Evolutionary conservation across 306 rosid genomes (phyloP).

Genomic region (Cicer cuneatum): DNA sequence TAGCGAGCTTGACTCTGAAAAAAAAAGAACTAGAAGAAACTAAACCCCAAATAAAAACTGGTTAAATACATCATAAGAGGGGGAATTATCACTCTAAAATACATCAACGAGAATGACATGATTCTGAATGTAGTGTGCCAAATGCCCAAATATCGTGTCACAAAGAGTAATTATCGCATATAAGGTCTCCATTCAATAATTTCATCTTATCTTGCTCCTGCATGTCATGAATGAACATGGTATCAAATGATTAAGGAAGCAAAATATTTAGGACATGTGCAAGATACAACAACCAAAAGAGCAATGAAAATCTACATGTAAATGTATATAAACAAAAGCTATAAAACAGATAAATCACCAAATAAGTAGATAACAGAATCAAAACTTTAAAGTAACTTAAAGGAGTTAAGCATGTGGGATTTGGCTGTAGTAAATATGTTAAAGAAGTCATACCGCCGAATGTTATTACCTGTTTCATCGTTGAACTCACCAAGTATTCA

Average conservation of each 20-base stretch:
- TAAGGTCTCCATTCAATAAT: constrained; percentile 56
- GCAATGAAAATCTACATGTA: neutral
- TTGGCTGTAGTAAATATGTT: constrained; percentile 1
- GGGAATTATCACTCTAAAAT: constrained; percentile 39
- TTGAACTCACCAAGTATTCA: constrained; percentile 76
- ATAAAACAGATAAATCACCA: neutral
- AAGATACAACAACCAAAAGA: neutral
- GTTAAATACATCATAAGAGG: constrained; percentile 29
- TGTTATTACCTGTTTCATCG: constrained; percentile 76
- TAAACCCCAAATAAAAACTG: constrained; percentile 42
- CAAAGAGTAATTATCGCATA: constrained; percentile 56
- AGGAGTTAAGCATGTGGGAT: constrained; percentile 26
- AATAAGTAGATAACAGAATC: neutral
- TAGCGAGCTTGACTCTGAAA: constrained; percentile 35
- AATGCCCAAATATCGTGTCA: constrained; percentile 32
- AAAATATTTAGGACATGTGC: neutral
- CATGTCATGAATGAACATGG: constrained; percentile 47
- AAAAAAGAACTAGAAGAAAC: constrained; percentile 32
- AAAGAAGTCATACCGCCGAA: constrained; percentile 30
- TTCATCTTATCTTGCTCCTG: constrained; percentile 75
- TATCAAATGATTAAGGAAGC: neutral
- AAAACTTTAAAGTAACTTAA: constrained; percentile 35
- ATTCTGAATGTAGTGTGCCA: constrained; percentile 25
- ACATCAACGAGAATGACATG: constrained; percentile 45
- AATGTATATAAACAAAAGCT: neutral